Base-by-base conservation (phyloP, 2,329 filamentous ascomycete species). In the Immersiporthe knoxdaviesiana region DNA sequence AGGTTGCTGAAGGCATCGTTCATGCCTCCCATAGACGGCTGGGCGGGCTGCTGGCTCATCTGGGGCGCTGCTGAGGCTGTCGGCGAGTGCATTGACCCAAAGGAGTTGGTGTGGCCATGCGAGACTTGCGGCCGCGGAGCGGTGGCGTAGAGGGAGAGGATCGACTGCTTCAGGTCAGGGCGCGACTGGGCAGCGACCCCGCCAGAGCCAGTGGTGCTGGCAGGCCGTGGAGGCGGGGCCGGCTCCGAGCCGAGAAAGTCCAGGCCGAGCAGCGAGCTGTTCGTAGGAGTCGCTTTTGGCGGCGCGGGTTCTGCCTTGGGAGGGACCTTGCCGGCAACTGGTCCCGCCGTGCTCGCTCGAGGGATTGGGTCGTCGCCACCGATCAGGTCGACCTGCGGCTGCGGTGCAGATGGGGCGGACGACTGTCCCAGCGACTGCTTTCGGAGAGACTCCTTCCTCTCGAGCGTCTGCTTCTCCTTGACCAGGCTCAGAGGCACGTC, bases 111-210 rank as follows among this genome's bases (percentile, higher is more conserved):
- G 77, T 91, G 90, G 39, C 85, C 81, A 68, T 84, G 83, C 65
- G 80, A 83, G 30, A 84, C 81, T 12, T 80, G 91, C n/a, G 92
- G 89, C 76, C 93, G 92, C 1, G 94, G 92, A 6, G 89, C 88
- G 10, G 93, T 92, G 14, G 94, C 93, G 78, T 99, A 99, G 21
- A 99, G 86, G 10, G 96, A 99, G 63, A 99, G 82, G 71, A 99
- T 99, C 2, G 95, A 98, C 80, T 97, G 95, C 81, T 99, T 99
- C 70, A 99, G 84, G 77, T 99, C 96, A 2, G 95, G 94, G 71
- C 96, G 87, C 60, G 94, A 97, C 74, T 92, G 90, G 16, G 86
- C 85, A 24, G 84, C 84, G 3, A 85, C 78, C 6, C 86, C 85
- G 60, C 87, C 82, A 16, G 90, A 87, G 24, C 90, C 89, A 5